Base-by-base conservation (phyloP, 768 basidiomycete genomes). In the Mycena epipterygia region DNA sequence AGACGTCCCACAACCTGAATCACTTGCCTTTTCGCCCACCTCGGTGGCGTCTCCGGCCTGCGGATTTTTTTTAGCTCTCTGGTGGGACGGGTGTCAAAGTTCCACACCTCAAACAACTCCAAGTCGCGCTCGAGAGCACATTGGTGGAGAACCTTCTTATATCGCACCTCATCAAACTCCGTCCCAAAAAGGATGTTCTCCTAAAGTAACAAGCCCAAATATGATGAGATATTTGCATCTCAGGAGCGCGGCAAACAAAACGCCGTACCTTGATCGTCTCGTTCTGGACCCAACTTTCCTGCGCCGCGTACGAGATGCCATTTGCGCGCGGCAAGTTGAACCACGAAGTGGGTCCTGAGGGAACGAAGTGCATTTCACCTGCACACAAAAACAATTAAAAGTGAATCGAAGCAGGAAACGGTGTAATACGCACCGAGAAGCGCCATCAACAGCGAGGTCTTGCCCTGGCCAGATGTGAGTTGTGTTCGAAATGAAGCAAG, bases 251-350 rank as follows among this genome's bases (percentile, higher is more conserved):
- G 23, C 61, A 49, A 57, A 27, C 32, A 44, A 35, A 37, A n/a
- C 6, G 14, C 2, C 11, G 25, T 12, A 48, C 46, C 25, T 48
- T 48, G 46, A 48, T 48, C 13, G 48, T 56, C 69, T 46, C 57
- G 89, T 94, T 95, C 77, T 91, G 89, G 5, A 95, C 90, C 94
- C 94, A 97, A 3, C 92, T 89, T 77, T 95, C 93, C 76, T 97
- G 95, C 3, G 92, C 92, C 6, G 92, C 92, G 76, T 94, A 95
- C 2, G 93, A 90, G 37, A 96, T 86, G 5, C 94, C 93, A 0
- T 86, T 86, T 4, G 82, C 81, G 5, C 93, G 84, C 16, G 94
- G 94, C 2, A 95, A 86, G 71, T 88, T 89, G 79, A 86, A 93
- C 86, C 88, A 92, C 0, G 92, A 90, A 48, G 87, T 84, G 0